phyloP scores from a whole-genome alignment of 2,329 filamentous ascomycete genomes.

The Fusarium sp. region DNA sequence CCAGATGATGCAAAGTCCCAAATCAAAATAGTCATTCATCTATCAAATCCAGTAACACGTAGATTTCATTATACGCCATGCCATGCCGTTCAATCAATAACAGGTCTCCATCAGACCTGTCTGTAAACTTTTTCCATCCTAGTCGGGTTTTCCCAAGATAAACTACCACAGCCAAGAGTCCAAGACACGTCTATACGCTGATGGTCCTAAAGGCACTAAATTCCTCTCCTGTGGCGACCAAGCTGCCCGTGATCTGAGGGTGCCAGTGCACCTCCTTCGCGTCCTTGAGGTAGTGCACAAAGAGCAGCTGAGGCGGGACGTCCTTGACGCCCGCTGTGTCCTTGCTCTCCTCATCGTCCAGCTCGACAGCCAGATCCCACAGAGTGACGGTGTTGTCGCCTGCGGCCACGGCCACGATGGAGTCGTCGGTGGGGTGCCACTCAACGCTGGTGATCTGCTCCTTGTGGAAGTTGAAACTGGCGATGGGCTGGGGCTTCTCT shows the following conservation, averaged over 20 bases:
- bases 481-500: conserved; percentile 83
- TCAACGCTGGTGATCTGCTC: conserved; percentile 96
- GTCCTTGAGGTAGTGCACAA: conserved; percentile 95
- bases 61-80: conserved; percentile 44
- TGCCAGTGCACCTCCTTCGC: conserved; percentile 99
- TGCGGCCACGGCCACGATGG: conserved; percentile 91
- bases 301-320: conserved; percentile 93
- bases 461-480: conserved; percentile 94
- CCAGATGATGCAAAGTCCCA: background rate
- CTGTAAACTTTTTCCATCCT: conserved; percentile 36
- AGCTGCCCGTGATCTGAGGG: conserved; percentile 89
- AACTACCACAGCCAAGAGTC: background rate
- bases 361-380: conserved; percentile 96
- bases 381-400: conserved; percentile 95
- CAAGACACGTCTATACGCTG: conserved; percentile 71
- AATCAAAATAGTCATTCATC: conserved; percentile 31
- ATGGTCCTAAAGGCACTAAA: conserved; percentile 91
- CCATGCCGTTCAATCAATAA: conserved; percentile 46
- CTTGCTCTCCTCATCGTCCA: conserved; percentile 96
- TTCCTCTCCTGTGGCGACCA: conserved; percentile 91
- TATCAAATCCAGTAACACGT: conserved; percentile 39
- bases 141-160: background rate
- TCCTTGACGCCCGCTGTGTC: conserved; percentile 90
- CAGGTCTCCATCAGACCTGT: conserved; percentile 30
- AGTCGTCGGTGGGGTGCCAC: conserved; percentile 98